Percentiles rank a stretch among this genome's conserved stretches.
Conservation (phyloP, 805 yeast genomes). For the Candida dendrica region DNA sequence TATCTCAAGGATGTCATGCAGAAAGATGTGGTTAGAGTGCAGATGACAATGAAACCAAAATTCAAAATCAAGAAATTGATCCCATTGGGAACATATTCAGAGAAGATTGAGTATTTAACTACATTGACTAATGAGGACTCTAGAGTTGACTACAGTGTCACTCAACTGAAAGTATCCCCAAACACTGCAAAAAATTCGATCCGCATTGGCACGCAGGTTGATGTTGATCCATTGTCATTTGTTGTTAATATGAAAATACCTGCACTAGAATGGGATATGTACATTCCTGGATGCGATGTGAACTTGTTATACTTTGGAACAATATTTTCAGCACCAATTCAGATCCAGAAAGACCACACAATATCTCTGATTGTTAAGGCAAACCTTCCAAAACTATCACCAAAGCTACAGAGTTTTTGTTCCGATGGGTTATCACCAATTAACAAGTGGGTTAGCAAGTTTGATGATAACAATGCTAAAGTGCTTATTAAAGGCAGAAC, state of each 20-base stretch:
- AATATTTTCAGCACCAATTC: conserved; percentile 1
- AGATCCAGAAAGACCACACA: neutral
- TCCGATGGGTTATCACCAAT: conserved; percentile 15
- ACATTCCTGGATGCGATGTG: conserved; percentile 10
- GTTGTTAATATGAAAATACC: neutral
- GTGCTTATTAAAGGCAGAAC: conserved; percentile 7
- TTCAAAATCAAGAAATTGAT: conserved; percentile 3
- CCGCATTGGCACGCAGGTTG: too few relatives aligned
- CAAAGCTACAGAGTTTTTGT: conserved; percentile 6
- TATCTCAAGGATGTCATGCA: conserved; percentile 2
- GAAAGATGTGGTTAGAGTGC: neutral
- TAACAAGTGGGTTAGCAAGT: conserved; percentile 6
- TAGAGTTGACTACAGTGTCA: too few relatives aligned
- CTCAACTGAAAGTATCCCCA: neutral
- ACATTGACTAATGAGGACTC: too few relatives aligned
- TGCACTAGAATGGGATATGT: conserved; percentile 14
- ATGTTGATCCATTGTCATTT: too few relatives aligned
- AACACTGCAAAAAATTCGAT: neutral
- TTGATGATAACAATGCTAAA: conserved; percentile 2
- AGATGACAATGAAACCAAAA: conserved; percentile 3
- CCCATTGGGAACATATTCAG: conserved; percentile 4
- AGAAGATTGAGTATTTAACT: neutral
- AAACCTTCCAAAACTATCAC: conserved; percentile 4
- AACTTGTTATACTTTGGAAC: conserved; percentile 7
- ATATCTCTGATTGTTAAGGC: neutral